Percentiles rank a stretch among this genome's conserved stretches.
These are phyloP conservation scores for Penicillium turbatum DNA, from an alignment of 495 filamentous ascomycete genomes.

Conservation along the genomic window DNA sequence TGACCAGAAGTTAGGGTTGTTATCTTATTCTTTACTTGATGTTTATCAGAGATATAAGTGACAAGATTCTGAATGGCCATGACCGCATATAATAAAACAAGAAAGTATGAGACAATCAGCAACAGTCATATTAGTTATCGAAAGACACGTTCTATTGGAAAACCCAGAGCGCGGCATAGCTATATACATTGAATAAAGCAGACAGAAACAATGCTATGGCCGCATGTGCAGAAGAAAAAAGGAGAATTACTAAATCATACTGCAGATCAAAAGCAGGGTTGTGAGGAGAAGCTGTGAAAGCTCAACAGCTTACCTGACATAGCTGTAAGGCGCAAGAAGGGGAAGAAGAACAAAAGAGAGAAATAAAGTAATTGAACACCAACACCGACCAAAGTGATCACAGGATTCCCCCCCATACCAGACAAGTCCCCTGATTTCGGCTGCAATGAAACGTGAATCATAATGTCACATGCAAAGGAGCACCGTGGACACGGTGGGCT, in stretches of 20 bases:
- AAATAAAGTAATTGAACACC: constrained; percentile 25
- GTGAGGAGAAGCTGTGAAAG: neutral
- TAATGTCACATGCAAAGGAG: constrained; percentile 31
- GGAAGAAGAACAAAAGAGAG: constrained; percentile 12
- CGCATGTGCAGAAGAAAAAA: constrained; percentile 9
- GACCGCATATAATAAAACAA: no score
- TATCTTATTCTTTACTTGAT: no score
- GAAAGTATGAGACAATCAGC: no score
- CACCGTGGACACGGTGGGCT: constrained; percentile 1
- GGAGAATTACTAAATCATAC: constrained; percentile 25
- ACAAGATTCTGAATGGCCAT: no score
- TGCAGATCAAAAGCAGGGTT: constrained; percentile 10
- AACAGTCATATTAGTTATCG: constrained; percentile 1
- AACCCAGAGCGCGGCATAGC: constrained; percentile 18
- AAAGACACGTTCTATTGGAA: constrained; percentile 24
- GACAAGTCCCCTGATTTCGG: constrained; percentile 13
- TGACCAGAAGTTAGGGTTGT: no score
- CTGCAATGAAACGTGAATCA: constrained; percentile 37
- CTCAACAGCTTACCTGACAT: constrained; percentile 1
- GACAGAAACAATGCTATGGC: constrained; percentile 23
- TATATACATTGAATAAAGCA: constrained; percentile 25
- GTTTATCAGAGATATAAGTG: no score
- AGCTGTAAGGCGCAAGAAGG: neutral
- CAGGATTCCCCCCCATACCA: constrained; percentile 4
- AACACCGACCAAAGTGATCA: constrained; percentile 24